A percentile compares a stretch with the other conserved stretches of the same genome.
Conservation (phyloP, 305 asterid genomes). For the Fraxinus ornus region DNA sequence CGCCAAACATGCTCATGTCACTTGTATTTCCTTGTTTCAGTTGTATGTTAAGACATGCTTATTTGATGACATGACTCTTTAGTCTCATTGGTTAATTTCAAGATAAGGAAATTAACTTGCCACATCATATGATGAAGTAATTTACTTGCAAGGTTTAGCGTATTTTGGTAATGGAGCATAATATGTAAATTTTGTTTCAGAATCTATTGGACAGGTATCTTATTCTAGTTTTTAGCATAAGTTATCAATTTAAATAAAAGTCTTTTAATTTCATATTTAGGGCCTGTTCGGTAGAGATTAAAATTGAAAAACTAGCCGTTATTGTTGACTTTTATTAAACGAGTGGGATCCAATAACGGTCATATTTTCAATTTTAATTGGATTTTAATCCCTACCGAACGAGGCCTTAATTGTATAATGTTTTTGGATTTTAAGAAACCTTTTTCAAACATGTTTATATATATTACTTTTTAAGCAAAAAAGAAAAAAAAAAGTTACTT, state of each 20-base stretch:
- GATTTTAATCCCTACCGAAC: too few species aligned
- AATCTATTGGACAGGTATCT: not conserved
- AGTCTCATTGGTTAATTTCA: not conserved
- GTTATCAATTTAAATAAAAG: not conserved
- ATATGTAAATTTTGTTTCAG: not conserved
- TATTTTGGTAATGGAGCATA: not conserved
- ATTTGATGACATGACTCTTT: not conserved
- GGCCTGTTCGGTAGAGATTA: too few species aligned
- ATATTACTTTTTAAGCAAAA: too few species aligned
- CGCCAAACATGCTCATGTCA: not conserved
- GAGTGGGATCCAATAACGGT: too few species aligned
- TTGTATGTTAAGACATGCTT: not conserved
- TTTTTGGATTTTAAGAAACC: too few species aligned
- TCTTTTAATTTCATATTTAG: not conserved
- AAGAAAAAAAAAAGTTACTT: too few species aligned
- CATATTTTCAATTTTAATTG: too few species aligned
- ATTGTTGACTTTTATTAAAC: too few species aligned
- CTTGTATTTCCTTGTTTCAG: not conserved
- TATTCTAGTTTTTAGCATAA: not conserved
- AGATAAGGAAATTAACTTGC: not conserved
- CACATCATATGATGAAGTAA: not conserved
- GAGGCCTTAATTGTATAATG: too few species aligned
- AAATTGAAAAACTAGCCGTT: too few species aligned
- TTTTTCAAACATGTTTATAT: too few species aligned
- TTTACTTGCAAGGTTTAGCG: not conserved